These are phyloP conservation scores for Colletotrichum karsti DNA, from an alignment of 2,329 filamentous ascomycete species.

Conservation along the genomic window DNA sequence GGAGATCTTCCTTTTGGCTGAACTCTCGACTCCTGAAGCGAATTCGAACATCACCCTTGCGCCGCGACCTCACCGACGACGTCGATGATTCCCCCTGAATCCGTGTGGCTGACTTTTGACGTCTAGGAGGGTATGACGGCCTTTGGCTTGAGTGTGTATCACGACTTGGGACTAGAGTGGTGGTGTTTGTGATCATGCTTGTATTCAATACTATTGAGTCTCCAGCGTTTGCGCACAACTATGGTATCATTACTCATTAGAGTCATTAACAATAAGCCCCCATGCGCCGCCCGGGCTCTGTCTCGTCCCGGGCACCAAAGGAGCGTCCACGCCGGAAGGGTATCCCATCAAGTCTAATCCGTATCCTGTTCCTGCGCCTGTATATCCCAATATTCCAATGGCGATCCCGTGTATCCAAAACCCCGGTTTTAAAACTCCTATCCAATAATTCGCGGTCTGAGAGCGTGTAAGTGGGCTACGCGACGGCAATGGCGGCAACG, in stretches of 20 bases:
- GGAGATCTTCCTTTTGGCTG: slow-evolving; percentile 17
- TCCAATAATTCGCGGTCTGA: neutral
- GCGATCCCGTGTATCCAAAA: neutral
- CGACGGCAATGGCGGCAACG: slow-evolving; percentile 64
- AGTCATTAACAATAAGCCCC: slow-evolving; percentile 25
- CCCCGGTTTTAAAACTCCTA: neutral
- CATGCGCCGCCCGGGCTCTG: slow-evolving; percentile 6
- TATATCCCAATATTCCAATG: neutral
- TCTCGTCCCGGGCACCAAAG: slow-evolving; percentile 4
- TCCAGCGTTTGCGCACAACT: neutral
- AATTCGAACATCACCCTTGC: neutral
- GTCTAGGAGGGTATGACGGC: neutral
- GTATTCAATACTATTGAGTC: neutral
- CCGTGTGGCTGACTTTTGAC: neutral
- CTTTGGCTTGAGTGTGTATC: neutral
- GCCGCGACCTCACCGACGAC: neutral
- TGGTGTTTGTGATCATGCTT: neutral
- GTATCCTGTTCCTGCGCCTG: slow-evolving; percentile 11
- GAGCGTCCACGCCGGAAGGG: slow-evolving; percentile 16
- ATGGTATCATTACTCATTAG: slow-evolving; percentile 31
- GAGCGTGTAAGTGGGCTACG: slow-evolving; percentile 28
- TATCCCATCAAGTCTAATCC: slow-evolving; percentile 26
- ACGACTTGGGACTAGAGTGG: neutral
- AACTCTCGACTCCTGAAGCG: neutral
- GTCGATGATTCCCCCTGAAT: neutral